Evolutionary conservation across 2,329 filamentous ascomycete species (phyloP).

Genomic region (Paecilomyces sp.): DNA sequence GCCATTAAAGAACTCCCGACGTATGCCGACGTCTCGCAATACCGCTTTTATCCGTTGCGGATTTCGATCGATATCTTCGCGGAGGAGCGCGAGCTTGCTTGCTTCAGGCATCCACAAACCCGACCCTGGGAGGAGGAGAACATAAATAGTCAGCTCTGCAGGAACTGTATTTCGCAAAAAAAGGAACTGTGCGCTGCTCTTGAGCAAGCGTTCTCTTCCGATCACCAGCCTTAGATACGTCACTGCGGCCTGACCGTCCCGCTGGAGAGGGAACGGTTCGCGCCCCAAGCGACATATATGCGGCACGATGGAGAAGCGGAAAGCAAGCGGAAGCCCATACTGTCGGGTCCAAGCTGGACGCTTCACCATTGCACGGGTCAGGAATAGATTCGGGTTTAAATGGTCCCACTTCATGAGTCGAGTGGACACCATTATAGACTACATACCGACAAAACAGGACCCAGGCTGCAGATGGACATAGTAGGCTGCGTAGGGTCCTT

Average conservation of each 20-base stretch:
- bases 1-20: constrained; percentile 57
- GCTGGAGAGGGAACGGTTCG: background rate
- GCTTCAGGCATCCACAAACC: constrained; percentile 76
- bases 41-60: constrained; percentile 63
- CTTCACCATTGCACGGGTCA: background rate
- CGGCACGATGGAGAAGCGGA: background rate
- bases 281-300: background rate
- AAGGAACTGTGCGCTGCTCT: background rate
- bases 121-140: constrained; percentile 47
- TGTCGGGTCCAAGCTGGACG: background rate
- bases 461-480: constrained; percentile 75
- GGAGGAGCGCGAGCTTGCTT: constrained; percentile 57
- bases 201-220: background rate
- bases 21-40: constrained; percentile 55
- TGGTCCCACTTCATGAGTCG: background rate
- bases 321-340: background rate
- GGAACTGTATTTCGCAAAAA: background rate
- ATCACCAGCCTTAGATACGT: background rate
- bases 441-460: constrained; percentile 64
- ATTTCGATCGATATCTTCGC: constrained; percentile 67
- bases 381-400: background rate
- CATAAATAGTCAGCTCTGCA: constrained; percentile 3
- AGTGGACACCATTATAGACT: background rate
- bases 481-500: constrained; percentile 82
- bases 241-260: background rate